Percentiles rank a stretch among this genome's conserved stretches.
Conservation (phyloP, 768 basidiomycete species). For the Leccinum disarticulatum region DNA sequence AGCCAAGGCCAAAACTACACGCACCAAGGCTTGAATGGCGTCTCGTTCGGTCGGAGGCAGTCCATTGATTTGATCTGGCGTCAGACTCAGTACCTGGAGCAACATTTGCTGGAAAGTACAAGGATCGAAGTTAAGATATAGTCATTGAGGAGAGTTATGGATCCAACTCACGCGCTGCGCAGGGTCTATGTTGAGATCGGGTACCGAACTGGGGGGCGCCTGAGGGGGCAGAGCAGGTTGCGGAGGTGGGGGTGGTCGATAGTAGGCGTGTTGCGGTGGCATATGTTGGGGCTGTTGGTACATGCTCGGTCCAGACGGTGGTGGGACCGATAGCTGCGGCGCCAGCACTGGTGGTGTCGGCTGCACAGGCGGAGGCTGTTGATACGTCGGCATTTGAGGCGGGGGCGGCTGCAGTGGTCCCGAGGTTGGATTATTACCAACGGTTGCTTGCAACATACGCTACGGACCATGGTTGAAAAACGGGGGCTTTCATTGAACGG, state of each 20-base stretch:
- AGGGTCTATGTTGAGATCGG: conserved; percentile 43
- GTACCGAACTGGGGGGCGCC: conserved; percentile 33
- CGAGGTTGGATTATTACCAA: conserved; percentile 25
- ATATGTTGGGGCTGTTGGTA: conserved; percentile 35
- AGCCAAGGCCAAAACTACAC: conserved; percentile 11
- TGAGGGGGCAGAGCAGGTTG: conserved; percentile 31
- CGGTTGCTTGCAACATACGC: conserved; percentile 54
- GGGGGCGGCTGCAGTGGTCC: conserved; percentile 33
- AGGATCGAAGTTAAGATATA: not conserved
- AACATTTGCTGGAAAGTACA: conserved; percentile 63
- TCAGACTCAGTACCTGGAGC: conserved; percentile 81
- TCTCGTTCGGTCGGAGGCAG: conserved; percentile 76
- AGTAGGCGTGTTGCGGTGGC: conserved; percentile 31
- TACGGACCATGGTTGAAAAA: conserved; percentile 24
- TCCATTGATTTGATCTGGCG: conserved; percentile 78
- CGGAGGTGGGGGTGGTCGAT: conserved; percentile 33
- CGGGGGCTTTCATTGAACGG: not conserved
- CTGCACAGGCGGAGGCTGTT: conserved; percentile 32
- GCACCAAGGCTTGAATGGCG: conserved; percentile 79
- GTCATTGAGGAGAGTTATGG: conserved; percentile 4
- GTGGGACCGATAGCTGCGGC: conserved; percentile 31
- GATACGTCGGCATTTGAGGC: conserved; percentile 31
- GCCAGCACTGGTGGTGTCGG: conserved; percentile 36
- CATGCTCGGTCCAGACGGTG: conserved; percentile 29
- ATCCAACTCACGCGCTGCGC: conserved; percentile 44